Evolutionary conservation across 805 yeast genomes (phyloP).

Genomic region (Ogataea haglerorum): DNA sequence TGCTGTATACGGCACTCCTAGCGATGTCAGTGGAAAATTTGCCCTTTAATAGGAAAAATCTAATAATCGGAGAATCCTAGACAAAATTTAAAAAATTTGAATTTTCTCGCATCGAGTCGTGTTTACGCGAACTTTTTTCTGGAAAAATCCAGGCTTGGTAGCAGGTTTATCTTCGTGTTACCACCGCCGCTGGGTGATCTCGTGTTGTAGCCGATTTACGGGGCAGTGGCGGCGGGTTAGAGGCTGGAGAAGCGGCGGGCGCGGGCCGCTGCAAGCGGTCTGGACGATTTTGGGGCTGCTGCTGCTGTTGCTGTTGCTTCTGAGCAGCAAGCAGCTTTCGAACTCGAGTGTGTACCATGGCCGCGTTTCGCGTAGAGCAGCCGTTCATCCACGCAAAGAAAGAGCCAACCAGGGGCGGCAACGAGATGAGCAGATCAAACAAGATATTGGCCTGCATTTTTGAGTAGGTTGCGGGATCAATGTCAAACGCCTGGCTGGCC

Average conservation of each 20-base stretch:
- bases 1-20: background rate
- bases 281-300: background rate
- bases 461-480: slow-evolving; percentile 59
- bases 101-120: slow-evolving; percentile 14
- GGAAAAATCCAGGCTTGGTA: slow-evolving; percentile 15
- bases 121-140: slow-evolving; percentile 9
- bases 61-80: slow-evolving; percentile 4
- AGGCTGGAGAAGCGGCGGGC: background rate
- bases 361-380: slow-evolving; percentile 88
- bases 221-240: background rate
- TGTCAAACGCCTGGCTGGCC: slow-evolving; percentile 53
- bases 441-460: slow-evolving; percentile 74
- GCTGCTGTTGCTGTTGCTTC: background rate
- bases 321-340: slow-evolving; percentile 18
- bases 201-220: background rate
- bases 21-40: background rate
- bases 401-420: slow-evolving; percentile 80
- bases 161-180: background rate
- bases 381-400: slow-evolving; percentile 77
- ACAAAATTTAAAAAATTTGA: slow-evolving; percentile 13
- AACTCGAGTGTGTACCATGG: slow-evolving; percentile 54
- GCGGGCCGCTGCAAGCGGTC: no score
- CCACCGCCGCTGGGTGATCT: background rate
- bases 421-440: slow-evolving; percentile 67
- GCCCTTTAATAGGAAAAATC: slow-evolving; percentile 1